Evolutionary conservation across 208 protist species (phyloP).

Genomic region (Crithidia thermophila): DNA sequence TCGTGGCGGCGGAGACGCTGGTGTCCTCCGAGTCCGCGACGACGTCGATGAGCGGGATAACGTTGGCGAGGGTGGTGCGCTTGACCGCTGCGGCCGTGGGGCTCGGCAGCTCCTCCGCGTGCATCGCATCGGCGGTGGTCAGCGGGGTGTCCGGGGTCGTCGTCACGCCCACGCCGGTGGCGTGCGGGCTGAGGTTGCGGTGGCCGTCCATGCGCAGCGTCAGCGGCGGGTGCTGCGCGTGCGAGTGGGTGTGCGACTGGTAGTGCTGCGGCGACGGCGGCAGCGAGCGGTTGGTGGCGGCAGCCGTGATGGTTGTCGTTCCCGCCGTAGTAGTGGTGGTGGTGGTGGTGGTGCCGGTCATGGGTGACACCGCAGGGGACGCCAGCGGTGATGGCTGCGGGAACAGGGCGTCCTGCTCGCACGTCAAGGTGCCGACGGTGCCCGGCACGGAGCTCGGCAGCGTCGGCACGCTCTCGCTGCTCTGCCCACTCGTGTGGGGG

Average conservation of each 20-base stretch:
- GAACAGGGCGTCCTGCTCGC: constrained; percentile 19
- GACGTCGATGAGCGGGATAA: constrained; percentile 12
- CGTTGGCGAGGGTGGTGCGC: constrained; percentile 8
- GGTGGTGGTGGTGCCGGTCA: not conserved
- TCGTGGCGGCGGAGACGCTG: not conserved
- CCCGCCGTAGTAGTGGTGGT: too few species aligned
- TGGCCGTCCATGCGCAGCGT: not conserved
- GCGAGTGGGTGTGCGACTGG: too few species aligned
- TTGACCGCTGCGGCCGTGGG: not conserved
- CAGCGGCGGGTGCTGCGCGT: too few species aligned
- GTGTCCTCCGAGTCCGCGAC: not conserved
- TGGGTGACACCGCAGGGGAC: constrained; percentile 13
- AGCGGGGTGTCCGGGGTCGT: not conserved
- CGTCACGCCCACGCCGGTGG: not conserved
- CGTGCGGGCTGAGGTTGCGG: not conserved
- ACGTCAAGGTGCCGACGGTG: constrained; percentile 13
- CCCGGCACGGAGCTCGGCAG: constrained; percentile 13
- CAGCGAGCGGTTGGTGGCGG: too few species aligned
- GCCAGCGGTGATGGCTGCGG: constrained; percentile 8
- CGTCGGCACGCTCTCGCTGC: constrained; percentile 14
- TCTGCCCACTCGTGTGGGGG: constrained; percentile 4
- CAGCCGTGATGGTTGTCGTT: too few species aligned
- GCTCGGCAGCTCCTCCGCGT: not conserved
- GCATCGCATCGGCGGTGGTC: not conserved
- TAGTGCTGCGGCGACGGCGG: too few species aligned